Percentiles rank a stretch among this genome's conserved stretches.
These are phyloP conservation scores for Parmelia sp. DNA, from an alignment of 495 filamentous ascomycete genomes.

Conservation along the genomic window DNA sequence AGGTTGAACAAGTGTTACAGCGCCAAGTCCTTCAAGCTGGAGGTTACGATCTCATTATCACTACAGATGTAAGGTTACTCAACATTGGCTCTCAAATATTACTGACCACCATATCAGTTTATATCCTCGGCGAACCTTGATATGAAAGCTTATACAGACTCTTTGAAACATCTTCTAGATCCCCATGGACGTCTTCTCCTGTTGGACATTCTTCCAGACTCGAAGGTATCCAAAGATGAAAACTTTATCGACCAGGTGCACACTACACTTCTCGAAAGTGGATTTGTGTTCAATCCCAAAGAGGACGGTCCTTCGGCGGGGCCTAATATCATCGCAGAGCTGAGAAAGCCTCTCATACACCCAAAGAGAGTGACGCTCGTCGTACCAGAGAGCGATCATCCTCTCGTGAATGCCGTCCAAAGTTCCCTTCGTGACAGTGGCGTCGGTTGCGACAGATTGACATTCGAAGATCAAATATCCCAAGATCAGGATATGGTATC, in stretches of 20 bases:
- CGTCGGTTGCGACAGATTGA: background rate
- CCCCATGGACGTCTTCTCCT: background rate
- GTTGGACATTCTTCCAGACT: background rate
- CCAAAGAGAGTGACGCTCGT: background rate
- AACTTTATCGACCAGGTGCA: background rate
- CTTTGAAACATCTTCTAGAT: background rate
- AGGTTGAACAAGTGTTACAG: background rate
- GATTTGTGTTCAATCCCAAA: background rate
- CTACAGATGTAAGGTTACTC: slow-evolving; percentile 6
- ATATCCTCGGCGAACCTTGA: background rate
- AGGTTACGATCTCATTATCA: background rate
- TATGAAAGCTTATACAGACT: background rate
- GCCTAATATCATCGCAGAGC: background rate
- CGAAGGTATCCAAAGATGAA: slow-evolving; percentile 2
- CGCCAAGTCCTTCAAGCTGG: background rate
- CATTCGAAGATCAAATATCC: background rate
- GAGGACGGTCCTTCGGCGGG: background rate
- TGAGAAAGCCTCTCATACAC: slow-evolving; percentile 7
- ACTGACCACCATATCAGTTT: background rate
- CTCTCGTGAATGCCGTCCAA: background rate
- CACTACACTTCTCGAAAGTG: background rate
- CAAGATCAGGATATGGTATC: slow-evolving; percentile 5
- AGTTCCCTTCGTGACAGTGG: background rate
- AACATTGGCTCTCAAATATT: background rate
- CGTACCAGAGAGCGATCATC: background rate